Percentiles rank a stretch among this genome's conserved stretches.
These are phyloP conservation scores for Paraconiothyrium brasiliense DNA, from an alignment of 2,329 filamentous ascomycete genomes.

Conservation along the genomic window DNA sequence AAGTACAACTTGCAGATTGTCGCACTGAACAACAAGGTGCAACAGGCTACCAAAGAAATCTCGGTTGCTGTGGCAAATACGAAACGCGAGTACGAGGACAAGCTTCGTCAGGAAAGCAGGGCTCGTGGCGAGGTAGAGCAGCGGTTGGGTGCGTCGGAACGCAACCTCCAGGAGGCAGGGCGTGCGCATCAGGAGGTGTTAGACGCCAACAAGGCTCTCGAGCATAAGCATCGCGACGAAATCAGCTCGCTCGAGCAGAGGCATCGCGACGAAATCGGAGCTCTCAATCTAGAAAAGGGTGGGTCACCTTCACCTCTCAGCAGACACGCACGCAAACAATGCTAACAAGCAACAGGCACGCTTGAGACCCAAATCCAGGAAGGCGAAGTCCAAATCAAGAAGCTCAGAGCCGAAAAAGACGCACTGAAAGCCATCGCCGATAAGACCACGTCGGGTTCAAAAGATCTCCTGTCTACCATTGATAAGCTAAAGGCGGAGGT, in stretches of 20 bases:
- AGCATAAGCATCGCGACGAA: slow-evolving; percentile 38
- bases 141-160: slow-evolving; percentile 36
- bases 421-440: slow-evolving; percentile 29
- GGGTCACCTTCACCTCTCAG: not conserved
- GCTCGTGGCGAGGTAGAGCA: slow-evolving; percentile 39
- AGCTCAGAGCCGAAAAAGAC: slow-evolving; percentile 47
- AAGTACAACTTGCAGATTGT: slow-evolving; percentile 56
- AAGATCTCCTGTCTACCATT: slow-evolving; percentile 28
- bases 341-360: slow-evolving; percentile 20
- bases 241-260: slow-evolving; percentile 36
- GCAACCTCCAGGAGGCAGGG: slow-evolving; percentile 39
- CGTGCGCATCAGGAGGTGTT: slow-evolving; percentile 38
- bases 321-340: not conserved
- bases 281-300: slow-evolving; percentile 31
- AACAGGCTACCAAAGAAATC: slow-evolving; percentile 42
- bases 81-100: slow-evolving; percentile 48
- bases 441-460: slow-evolving; percentile 35
- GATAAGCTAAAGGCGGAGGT: slow-evolving; percentile 48
- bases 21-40: slow-evolving; percentile 47
- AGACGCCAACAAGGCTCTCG: slow-evolving; percentile 37
- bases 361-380: slow-evolving; percentile 36
- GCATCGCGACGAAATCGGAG: slow-evolving; percentile 38
- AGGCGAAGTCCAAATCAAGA: slow-evolving; percentile 47
- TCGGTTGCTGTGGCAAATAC: slow-evolving; percentile 35
- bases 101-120: slow-evolving; percentile 37